Conservation (phyloP, 257 asterid species). For the Solanum arcanum region DNA sequence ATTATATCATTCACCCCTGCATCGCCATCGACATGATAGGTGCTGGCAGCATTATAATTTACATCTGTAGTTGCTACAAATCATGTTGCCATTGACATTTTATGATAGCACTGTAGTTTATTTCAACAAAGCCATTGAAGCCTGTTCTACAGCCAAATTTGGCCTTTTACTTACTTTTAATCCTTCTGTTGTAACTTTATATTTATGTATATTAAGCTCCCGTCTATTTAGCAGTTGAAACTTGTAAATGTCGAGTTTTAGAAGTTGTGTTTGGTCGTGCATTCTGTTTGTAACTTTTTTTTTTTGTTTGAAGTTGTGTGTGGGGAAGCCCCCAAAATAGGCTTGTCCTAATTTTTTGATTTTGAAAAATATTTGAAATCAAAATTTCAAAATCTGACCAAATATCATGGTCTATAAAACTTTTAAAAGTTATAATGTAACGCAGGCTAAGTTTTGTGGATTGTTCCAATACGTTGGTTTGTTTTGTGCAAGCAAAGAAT, state of each 20-base stretch:
- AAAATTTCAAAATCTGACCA: neutral
- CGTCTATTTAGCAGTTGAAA: neutral
- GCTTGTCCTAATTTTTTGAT: neutral
- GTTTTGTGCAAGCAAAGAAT: neutral
- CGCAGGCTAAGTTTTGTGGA: neutral
- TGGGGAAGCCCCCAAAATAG: neutral
- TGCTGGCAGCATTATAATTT: neutral
- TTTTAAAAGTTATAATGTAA: neutral
- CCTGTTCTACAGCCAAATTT: neutral
- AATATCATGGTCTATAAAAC: neutral
- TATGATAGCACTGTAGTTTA: neutral
- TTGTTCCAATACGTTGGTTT: neutral
- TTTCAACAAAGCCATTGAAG: neutral
- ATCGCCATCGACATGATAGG: neutral
- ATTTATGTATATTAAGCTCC: neutral
- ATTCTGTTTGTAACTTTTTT: neutral
- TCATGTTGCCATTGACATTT: neutral
- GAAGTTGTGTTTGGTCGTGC: neutral
- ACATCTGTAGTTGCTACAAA: neutral
- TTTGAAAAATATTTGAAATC: neutral
- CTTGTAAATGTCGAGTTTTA: neutral
- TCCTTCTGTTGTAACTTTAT: neutral
- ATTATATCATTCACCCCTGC: constrained; percentile 48
- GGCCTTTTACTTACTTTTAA: neutral
- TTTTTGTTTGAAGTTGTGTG: neutral